Conservation (phyloP, 2,329 filamentous ascomycete species). For the Fusarium nygamai region DNA sequence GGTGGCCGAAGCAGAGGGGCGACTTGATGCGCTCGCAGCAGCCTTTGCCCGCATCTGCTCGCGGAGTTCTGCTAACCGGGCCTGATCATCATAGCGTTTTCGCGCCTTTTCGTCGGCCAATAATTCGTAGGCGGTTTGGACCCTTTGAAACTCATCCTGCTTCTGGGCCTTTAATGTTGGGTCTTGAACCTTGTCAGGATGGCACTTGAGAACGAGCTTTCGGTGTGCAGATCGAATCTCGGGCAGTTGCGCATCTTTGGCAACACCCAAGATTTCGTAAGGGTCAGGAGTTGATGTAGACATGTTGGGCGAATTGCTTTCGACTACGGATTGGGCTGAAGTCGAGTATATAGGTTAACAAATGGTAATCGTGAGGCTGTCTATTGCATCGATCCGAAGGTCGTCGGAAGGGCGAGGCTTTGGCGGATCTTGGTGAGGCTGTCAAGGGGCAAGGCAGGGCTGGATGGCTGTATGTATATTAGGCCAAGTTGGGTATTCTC, state of each 20-base stretch:
- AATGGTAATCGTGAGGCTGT: constrained; percentile 18
- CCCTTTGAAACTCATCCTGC: constrained; percentile 88
- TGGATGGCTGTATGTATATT: constrained; percentile 38
- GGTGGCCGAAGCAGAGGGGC: constrained; percentile 6
- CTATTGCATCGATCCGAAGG: constrained; percentile 42
- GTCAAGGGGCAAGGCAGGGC: constrained; percentile 31
- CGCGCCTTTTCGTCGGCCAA: constrained; percentile 81
- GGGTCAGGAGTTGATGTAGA: constrained; percentile 74
- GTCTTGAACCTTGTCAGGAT: constrained; percentile 91
- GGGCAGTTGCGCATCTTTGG: constrained; percentile 73
- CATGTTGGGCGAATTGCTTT: constrained; percentile 49
- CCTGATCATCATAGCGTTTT: constrained; percentile 79
- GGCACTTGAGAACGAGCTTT: constrained; percentile 87
- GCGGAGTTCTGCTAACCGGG: constrained; percentile 72
- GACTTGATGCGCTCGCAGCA: constrained; percentile 20
- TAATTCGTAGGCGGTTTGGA: constrained; percentile 93
- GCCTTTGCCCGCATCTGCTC: constrained; percentile 60
- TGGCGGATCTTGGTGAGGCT: constrained; percentile 35
- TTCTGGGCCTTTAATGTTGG: constrained; percentile 79
- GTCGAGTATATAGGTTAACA: constrained; percentile 30
- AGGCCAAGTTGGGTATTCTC: constrained; percentile 31
- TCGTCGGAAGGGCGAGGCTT: constrained; percentile 37
- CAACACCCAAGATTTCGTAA: constrained; percentile 79
- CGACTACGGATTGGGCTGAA: constrained; percentile 18
- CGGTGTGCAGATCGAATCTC: constrained; percentile 84